Conservation (phyloP, 1,139 yeast species). For the Zygoascus meyerae region DNA sequence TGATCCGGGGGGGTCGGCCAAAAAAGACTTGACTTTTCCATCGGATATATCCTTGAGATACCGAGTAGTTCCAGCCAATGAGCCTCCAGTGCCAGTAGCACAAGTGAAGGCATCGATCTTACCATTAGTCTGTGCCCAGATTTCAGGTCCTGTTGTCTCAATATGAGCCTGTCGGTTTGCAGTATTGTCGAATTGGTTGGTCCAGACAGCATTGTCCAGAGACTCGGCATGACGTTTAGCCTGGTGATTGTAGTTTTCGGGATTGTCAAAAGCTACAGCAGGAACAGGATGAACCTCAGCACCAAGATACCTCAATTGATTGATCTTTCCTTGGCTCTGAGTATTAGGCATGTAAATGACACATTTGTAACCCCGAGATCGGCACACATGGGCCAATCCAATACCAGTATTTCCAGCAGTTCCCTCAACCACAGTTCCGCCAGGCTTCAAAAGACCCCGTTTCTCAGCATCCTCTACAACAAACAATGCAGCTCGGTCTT, state of each 20-base stretch:
- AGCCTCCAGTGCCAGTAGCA: constrained; percentile 89
- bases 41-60: constrained; percentile 62
- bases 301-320: constrained; percentile 65
- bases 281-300: constrained; percentile 91
- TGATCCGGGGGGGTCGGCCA: constrained; percentile 94
- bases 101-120: constrained; percentile 79
- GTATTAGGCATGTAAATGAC: constrained; percentile 88
- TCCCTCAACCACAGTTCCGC: constrained; percentile 68
- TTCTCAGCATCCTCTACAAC: constrained; percentile 74
- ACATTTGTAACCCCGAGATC: constrained; percentile 77
- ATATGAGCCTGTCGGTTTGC: constrained; percentile 89
- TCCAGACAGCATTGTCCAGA: constrained; percentile 78
- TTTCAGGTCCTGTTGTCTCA: constrained; percentile 90
- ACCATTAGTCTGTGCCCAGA: constrained; percentile 84
- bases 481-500: constrained; percentile 83
- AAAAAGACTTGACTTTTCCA: constrained; percentile 52
- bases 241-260: constrained; percentile 77
- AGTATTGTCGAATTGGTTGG: constrained; percentile 80
- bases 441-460: constrained; percentile 58
- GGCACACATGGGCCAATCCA: constrained; percentile 82
- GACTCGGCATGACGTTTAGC: constrained; percentile 78
- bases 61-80: constrained; percentile 77
- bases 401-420: constrained; percentile 85
- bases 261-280: constrained; percentile 74
- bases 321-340: constrained; percentile 72